Evolutionary conservation across 2,329 filamentous ascomycete species (phyloP).

Genomic region (Cladosporium phlei): DNA sequence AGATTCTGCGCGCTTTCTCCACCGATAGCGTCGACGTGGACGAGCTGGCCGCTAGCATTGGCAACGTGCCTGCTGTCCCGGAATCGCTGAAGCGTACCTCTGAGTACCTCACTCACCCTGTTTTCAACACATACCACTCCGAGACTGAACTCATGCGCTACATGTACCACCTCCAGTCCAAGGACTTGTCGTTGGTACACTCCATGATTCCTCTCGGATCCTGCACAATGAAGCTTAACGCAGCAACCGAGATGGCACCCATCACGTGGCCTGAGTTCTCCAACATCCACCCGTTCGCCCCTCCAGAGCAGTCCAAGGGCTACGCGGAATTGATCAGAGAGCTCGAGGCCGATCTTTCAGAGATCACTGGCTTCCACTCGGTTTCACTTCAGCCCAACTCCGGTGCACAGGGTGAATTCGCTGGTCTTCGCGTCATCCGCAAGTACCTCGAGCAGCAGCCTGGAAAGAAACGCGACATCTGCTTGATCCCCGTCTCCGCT

Average conservation of each 20-base stretch:
- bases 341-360: slow-evolving; percentile 69
- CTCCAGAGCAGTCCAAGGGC: slow-evolving; percentile 58
- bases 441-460: slow-evolving; percentile 70
- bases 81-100: slow-evolving; percentile 64
- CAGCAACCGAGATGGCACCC: slow-evolving; percentile 86
- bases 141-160: slow-evolving; percentile 93
- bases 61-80: slow-evolving; percentile 43
- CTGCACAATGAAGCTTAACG: slow-evolving; percentile 98
- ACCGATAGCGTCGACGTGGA: slow-evolving; percentile 37
- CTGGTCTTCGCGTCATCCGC: slow-evolving; percentile 81
- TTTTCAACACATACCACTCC: slow-evolving; percentile 92
- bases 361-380: slow-evolving; percentile 85
- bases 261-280: slow-evolving; percentile 72
- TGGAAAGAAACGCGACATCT: slow-evolving; percentile 75
- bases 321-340: slow-evolving; percentile 67
- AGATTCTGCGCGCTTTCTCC: slow-evolving; percentile 55
- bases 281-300: slow-evolving; percentile 76
- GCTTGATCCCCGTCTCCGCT: slow-evolving; percentile 88
- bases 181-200: slow-evolving; percentile 88
- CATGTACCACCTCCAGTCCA: slow-evolving; percentile 87
- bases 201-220: slow-evolving; percentile 97
- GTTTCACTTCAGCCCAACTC: slow-evolving; percentile 92
- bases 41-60: slow-evolving; percentile 28
- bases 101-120: slow-evolving; percentile 76
- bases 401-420: slow-evolving; percentile 91